Conservation (phyloP, 2,329 filamentous ascomycete species). For the Colletotrichum australisinense region DNA sequence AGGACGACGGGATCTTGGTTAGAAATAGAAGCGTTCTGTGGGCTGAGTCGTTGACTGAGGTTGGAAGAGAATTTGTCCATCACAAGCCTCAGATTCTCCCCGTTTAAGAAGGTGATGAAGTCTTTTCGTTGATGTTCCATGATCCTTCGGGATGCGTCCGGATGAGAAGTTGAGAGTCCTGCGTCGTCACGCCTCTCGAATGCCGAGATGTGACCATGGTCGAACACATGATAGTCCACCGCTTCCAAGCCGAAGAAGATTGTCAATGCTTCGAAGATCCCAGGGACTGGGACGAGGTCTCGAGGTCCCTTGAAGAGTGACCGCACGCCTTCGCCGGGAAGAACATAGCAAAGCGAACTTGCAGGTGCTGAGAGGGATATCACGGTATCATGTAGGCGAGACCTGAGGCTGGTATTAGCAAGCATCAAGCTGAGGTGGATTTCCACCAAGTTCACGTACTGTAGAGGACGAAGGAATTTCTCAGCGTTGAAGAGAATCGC, state of each 20-base stretch:
- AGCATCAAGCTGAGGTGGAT: background rate
- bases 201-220: conserved; percentile 11
- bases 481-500: conserved; percentile 10
- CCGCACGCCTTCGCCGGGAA: conserved; percentile 20
- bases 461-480: conserved; percentile 1
- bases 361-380: background rate
- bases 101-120: conserved; percentile 13
- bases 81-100: conserved; percentile 10
- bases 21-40: background rate
- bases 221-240: conserved; percentile 13
- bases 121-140: conserved; percentile 32
- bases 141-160: conserved; percentile 16
- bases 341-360: conserved; percentile 3
- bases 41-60: background rate
- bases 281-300: conserved; percentile 8
- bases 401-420: fast-evolving
- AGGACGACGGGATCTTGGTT: background rate
- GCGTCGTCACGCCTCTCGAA: conserved; percentile 5
- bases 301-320: conserved; percentile 5
- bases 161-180: background rate
- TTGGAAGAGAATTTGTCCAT: conserved; percentile 13
- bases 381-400: background rate
- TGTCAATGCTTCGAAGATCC: conserved; percentile 11
- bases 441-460: background rate
- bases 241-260: conserved; percentile 26